A percentile compares a stretch with the other conserved stretches of the same genome.
Conservation (phyloP, 148 eudicot species). For the Nepenthes gracilis region DNA sequence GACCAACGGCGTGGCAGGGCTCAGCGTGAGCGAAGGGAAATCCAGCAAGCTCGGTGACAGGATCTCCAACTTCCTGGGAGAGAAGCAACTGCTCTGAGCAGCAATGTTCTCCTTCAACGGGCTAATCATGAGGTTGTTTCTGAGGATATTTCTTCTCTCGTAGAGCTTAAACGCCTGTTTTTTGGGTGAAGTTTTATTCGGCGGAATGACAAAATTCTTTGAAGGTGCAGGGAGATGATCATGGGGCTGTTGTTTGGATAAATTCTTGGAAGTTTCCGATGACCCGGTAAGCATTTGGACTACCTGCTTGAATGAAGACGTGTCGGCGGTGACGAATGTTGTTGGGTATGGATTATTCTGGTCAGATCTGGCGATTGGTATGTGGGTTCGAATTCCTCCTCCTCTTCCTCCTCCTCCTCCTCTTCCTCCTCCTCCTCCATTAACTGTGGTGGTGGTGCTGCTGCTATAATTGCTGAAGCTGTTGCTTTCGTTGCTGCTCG, state of each 20-base stretch:
- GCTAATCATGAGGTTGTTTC: conserved; percentile 47
- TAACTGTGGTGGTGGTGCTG: conserved; percentile 14
- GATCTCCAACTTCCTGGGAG: conserved; percentile 24
- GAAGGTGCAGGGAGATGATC: conserved; percentile 10
- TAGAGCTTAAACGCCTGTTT: conserved; percentile 63
- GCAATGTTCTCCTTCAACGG: conserved; percentile 30
- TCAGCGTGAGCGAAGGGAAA: conserved; percentile 61
- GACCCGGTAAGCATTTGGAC: conserved; percentile 96
- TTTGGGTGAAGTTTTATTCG: conserved; percentile 34
- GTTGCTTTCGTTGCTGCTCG: conserved; percentile 20
- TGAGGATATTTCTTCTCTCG: conserved; percentile 61
- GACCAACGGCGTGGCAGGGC: conserved; percentile 65
- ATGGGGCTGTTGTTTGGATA: conserved; percentile 1
- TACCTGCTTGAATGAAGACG: conserved; percentile 69
- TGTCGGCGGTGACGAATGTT: conserved; percentile 81
- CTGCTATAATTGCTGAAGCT: conserved; percentile 5
- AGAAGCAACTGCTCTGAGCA: conserved; percentile 11
- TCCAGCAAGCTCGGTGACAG: conserved; percentile 70
- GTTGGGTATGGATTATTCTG: conserved; percentile 62
- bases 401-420: background rate
- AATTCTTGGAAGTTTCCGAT: conserved; percentile 2
- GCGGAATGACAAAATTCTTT: conserved; percentile 37
- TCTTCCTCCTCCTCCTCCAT: too few species aligned
- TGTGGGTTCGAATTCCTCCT: conserved; percentile 11
- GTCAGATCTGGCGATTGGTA: conserved; percentile 59